Evolutionary conservation across 1,284 basidiomycete genomes (phyloP), one percentile per base, ranked within the genome.

Genomic region (Fomitopsis schrenkii): DNA sequence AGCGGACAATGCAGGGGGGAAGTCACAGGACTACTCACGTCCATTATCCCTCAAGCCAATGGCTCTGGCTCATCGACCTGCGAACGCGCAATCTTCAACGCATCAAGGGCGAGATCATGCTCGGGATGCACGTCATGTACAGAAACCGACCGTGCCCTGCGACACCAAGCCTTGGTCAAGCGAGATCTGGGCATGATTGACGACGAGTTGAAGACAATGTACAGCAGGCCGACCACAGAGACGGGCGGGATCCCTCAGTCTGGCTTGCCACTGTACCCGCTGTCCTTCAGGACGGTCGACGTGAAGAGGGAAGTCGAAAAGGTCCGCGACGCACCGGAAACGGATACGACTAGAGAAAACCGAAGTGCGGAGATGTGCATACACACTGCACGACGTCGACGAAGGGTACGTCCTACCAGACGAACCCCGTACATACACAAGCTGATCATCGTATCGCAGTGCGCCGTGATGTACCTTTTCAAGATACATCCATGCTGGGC

Each of bases 401-500:
- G 95, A 97, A 78, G 91, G 92, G 94, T 96, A 88, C 76, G 26
- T 62, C 3, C 36, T 3, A 15, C 36, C 36, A 59, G 36, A 58
- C 55, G 36, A n/a, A 26, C 6, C 9, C 22, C 48, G 57, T 48
- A 62, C 36, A 62, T 59, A 58, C 22, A 5, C 14, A 35, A 33
- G 38, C 50, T 36, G 22, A n/a, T 46, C 22, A 28, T 28, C 96
- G 94, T 26, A 5, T 14, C 40, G 63, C 40, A 97, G 95, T 28
- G 83, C 91, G 15, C 93, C 95, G 2, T 95, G 93, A 67, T 89
- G 88, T 60, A 87, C 89, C 15, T 98, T 99, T 71, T 17, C 84
- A 85, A 55, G 97, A 99, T 74, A 90, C 90, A 0, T 92, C 95
- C 6, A 76, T 99, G n/a, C 88, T 99, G 85, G 97, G 96, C 1